A percentile compares a stretch with the other conserved stretches of the same genome.
These are phyloP conservation scores for Curvularia verruculosa DNA, from an alignment of 2,329 filamentous ascomycete genomes.

Conservation along the genomic window DNA sequence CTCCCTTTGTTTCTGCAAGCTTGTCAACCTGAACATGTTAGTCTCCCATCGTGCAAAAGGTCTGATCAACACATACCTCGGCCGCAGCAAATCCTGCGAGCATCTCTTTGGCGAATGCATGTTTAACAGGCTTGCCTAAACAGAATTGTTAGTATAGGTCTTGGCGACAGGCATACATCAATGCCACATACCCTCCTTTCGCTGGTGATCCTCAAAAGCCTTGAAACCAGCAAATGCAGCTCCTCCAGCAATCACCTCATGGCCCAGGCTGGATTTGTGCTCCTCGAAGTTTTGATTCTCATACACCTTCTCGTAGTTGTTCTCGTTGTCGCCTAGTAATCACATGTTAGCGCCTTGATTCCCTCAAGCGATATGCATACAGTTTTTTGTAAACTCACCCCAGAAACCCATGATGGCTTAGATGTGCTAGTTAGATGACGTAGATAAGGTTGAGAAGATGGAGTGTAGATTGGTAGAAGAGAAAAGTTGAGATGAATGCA, in stretches of 20 bases:
- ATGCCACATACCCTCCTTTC: conserved; percentile 63
- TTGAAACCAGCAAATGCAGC: conserved; percentile 83
- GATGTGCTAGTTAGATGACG: neutral
- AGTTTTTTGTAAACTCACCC: conserved; percentile 34
- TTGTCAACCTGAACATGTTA: conserved; percentile 59
- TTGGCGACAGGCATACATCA: neutral
- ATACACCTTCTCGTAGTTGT: conserved; percentile 63
- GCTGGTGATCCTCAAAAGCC: conserved; percentile 77
- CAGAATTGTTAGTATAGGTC: conserved; percentile 6
- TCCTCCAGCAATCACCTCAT: conserved; percentile 77
- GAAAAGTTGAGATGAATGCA: neutral
- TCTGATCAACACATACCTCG: conserved; percentile 57
- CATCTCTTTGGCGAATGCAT: conserved; percentile 78
- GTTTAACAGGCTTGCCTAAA: conserved; percentile 72
- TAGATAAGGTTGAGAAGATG: neutral
- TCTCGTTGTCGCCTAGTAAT: conserved; percentile 57
- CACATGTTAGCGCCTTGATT: conserved; percentile 1
- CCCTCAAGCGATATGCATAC: neutral
- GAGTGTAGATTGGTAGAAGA: neutral
- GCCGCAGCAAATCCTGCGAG: conserved; percentile 73
- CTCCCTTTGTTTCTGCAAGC: conserved; percentile 65
- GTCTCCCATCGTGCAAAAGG: neutral
- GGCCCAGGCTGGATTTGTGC: conserved; percentile 69
- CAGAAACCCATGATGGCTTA: conserved; percentile 51
- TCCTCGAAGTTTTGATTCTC: conserved; percentile 52